Percentiles rank a stretch among this genome's conserved stretches.
Evolutionary conservation across 2,329 filamentous ascomycete species (phyloP).

Genomic region (Chrysosphaeria jannelii): DNA sequence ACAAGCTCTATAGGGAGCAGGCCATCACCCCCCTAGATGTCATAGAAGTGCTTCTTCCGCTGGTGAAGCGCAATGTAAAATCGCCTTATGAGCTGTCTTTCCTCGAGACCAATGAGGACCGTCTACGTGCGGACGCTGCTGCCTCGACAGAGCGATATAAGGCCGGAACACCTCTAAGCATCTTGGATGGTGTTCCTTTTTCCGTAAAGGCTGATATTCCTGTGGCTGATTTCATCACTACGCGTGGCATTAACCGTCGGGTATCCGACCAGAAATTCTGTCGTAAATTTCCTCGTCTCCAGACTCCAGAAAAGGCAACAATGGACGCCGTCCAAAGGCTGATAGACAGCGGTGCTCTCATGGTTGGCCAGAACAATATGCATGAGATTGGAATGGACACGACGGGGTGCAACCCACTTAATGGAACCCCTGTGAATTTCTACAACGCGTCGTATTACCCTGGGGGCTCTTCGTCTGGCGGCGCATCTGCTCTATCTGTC

Average conservation of each 20-base stretch:
- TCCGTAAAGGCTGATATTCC: conserved; percentile 60
- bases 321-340: conserved; percentile 42
- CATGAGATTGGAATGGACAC: conserved; percentile 58
- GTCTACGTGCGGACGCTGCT: conserved; percentile 34
- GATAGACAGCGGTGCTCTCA: conserved; percentile 42
- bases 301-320: conserved; percentile 18
- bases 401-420: conserved; percentile 51
- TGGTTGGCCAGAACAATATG: conserved; percentile 52
- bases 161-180: conserved; percentile 28
- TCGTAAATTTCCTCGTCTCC: conserved; percentile 19
- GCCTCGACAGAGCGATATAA: conserved; percentile 46
- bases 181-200: conserved; percentile 58
- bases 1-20: conserved; percentile 40
- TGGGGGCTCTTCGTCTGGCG: conserved; percentile 55
- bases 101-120: conserved; percentile 30
- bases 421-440: conserved; percentile 50
- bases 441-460: conserved; percentile 50
- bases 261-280: conserved; percentile 10
- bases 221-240: conserved; percentile 37
- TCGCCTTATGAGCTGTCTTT: conserved; percentile 39
- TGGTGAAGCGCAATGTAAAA: conserved; percentile 29
- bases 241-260: conserved; percentile 26
- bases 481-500: conserved; percentile 34
- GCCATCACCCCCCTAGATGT: conserved; percentile 42
- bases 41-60: conserved; percentile 34